Conservation (phyloP, 441 rosid genomes). For the Oxalis stricta region DNA sequence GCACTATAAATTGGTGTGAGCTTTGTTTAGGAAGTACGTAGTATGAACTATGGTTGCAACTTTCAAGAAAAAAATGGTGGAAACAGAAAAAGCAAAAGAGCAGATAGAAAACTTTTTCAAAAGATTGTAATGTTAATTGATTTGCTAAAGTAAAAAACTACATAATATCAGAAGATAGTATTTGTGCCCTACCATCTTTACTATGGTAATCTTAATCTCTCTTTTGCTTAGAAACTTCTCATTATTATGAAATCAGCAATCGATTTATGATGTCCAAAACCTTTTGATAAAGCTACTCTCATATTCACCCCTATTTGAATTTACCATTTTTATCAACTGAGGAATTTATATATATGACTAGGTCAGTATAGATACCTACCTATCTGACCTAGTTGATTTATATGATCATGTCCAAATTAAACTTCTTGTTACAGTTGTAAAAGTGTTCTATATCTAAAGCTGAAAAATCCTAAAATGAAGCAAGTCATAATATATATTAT, state of each 20-base stretch:
- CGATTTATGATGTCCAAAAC: constrained; percentile 22
- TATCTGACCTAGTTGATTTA: too few relatives aligned
- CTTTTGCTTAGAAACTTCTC: constrained; percentile 27
- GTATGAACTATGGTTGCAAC: constrained; percentile 6
- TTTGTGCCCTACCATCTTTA: constrained; percentile 43
- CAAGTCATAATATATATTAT: too few relatives aligned
- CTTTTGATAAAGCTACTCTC: constrained; percentile 24
- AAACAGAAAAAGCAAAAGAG: constrained; percentile 15
- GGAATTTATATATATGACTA: too few relatives aligned
- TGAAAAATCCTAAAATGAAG: too few relatives aligned
- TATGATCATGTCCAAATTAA: too few relatives aligned
- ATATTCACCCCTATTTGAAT: constrained; percentile 8
- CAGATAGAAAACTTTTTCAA: constrained; percentile 17
- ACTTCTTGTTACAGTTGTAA: too few relatives aligned
- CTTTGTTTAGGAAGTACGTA: constrained; percentile 11
- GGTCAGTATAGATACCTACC: too few relatives aligned
- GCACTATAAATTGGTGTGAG: neutral
- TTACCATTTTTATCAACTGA: neutral
- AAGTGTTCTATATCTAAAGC: too few relatives aligned
- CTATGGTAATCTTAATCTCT: constrained; percentile 28
- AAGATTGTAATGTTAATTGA: constrained; percentile 28
- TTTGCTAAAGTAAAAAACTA: constrained; percentile 28
- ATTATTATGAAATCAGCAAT: constrained; percentile 23
- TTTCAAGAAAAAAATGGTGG: constrained; percentile 20
- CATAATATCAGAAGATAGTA: constrained; percentile 23